Base-by-base conservation (phyloP, 2,329 filamentous ascomycete genomes). In the Calonectria montana region DNA sequence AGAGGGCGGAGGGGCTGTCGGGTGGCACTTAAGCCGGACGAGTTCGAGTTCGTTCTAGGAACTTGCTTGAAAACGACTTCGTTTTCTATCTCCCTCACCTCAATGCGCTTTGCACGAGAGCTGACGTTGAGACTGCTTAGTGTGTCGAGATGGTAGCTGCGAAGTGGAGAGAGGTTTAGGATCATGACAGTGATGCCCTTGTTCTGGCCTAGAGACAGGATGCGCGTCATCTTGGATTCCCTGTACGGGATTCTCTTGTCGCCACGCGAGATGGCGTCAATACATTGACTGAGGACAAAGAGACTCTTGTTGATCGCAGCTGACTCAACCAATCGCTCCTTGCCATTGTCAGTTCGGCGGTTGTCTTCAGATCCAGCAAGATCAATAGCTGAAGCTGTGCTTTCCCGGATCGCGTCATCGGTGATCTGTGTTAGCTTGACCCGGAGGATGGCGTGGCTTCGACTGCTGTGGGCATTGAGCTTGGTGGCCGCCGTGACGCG, bases 231-330 rank as follows among this genome's bases (percentile, higher is more conserved):
- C 87, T 98, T 98, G 66, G 94, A 97, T 82, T 98, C 96, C 69
- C 96, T 90, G 82, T 97, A 98, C 0, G 97, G 96, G 79, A 98
- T 96, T 39, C 96, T 91, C 77, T 88, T 90, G 81, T 93, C 91
- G 37, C 91, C 90, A 27, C 90, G 87, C 1, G 93, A 94, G 81
- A 98, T 98, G 68, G 96, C 96, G 81, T 98, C 96, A 65, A 98
- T 96, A 79, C 96, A 98, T 82, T 98, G 95, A 50, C 95, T 96
- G 61, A 98, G 86, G 21, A 98, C 96, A 79, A 98, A 98, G 8
- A 98, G 88, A 74, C 94, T 97, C 86, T 98, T 98, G 88, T 98
- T 98, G 87, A 98, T 98, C 80, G 94, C 96, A 0, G 96, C 95
- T 45, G 95, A 98, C 83, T 98, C 96, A n/a, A 98, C 91, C 81